Percentiles rank a stretch among this genome's conserved stretches.
These are phyloP conservation scores for Kuraishia hungarica DNA, from an alignment of 805 yeast genomes.

Conservation along the genomic window DNA sequence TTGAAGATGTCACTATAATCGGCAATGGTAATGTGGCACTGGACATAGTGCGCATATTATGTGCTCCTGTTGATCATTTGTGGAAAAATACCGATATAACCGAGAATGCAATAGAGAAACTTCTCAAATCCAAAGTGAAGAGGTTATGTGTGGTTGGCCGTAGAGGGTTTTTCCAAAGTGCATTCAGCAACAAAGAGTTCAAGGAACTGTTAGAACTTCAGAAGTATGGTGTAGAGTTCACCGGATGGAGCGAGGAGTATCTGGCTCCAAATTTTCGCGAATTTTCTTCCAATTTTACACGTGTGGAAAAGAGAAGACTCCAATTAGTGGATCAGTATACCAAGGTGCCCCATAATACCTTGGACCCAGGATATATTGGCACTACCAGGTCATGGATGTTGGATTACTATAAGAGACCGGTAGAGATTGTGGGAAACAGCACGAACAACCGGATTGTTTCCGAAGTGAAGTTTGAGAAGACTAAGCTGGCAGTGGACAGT, in stretches of 20 bases:
- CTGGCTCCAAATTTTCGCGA: constrained; percentile 20
- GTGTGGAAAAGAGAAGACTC: constrained; percentile 58
- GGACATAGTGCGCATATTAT: constrained; percentile 75
- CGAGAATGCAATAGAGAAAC: constrained; percentile 42
- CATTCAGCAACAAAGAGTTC: constrained; percentile 87
- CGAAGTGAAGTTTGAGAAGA: constrained; percentile 41
- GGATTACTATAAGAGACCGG: constrained; percentile 63
- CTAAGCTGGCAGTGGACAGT: constrained; percentile 31
- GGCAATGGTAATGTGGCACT: constrained; percentile 97
- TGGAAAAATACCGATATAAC: constrained; percentile 73
- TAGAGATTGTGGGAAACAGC: constrained; percentile 29
- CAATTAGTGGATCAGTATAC: constrained; percentile 51
- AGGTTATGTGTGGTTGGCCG: constrained; percentile 73
- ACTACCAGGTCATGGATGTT: constrained; percentile 47
- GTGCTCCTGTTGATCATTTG: constrained; percentile 42
- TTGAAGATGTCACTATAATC: constrained; percentile 65
- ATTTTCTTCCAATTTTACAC: constrained; percentile 25
- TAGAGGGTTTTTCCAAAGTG: constrained; percentile 77
- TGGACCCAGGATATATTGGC: background rate
- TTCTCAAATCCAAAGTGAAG: constrained; percentile 46
- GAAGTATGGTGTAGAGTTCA: constrained; percentile 35
- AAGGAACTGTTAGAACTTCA: constrained; percentile 69
- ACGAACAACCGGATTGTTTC: constrained; percentile 28
- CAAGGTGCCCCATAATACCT: constrained; percentile 4
- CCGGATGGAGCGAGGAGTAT: constrained; percentile 34